These are phyloP conservation scores for Phaeoacremonium minimum DNA, from an alignment of 2,329 filamentous ascomycete genomes.

Conservation along the genomic window DNA sequence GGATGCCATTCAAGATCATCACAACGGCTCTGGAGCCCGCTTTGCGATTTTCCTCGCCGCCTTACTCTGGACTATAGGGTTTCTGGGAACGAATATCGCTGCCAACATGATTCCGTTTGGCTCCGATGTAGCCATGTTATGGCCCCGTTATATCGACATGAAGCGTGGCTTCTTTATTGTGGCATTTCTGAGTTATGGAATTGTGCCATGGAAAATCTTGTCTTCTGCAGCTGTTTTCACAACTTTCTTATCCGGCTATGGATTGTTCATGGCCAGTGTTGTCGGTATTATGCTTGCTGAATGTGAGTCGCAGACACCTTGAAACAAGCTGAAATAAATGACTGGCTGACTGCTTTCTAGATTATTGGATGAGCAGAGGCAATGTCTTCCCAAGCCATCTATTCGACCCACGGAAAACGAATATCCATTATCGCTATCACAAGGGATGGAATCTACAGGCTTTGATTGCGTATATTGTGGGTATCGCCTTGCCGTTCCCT, in stretches of 20 bases:
- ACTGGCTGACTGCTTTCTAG: constrained; percentile 5
- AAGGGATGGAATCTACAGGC: constrained; percentile 28
- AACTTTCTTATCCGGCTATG: constrained; percentile 14
- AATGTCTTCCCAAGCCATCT: constrained; percentile 26
- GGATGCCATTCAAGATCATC: constrained; percentile 14
- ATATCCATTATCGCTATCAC: constrained; percentile 25
- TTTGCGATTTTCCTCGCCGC: constrained; percentile 14
- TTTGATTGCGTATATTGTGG: constrained; percentile 24
- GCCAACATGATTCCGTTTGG: constrained; percentile 33
- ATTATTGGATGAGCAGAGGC: constrained; percentile 27
- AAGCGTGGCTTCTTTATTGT: constrained; percentile 21
- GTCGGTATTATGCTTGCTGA: constrained; percentile 14
- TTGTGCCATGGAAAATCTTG: constrained; percentile 18
- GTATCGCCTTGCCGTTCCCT: constrained; percentile 26
- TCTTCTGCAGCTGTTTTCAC: constrained; percentile 12
- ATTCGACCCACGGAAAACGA: constrained; percentile 21
- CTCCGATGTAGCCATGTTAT: constrained; percentile 25
- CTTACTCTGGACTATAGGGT: constrained; percentile 12
- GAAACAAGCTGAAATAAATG: not conserved
- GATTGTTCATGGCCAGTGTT: constrained; percentile 14
- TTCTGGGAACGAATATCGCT: constrained; percentile 15
- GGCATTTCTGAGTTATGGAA: constrained; percentile 11
- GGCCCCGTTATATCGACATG: constrained; percentile 30
- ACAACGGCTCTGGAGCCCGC: constrained; percentile 9
- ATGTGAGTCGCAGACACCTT: constrained; percentile 8